phyloP scores from a whole-genome alignment of 306 rosid genomes.

The Luffa acutangula region DNA sequence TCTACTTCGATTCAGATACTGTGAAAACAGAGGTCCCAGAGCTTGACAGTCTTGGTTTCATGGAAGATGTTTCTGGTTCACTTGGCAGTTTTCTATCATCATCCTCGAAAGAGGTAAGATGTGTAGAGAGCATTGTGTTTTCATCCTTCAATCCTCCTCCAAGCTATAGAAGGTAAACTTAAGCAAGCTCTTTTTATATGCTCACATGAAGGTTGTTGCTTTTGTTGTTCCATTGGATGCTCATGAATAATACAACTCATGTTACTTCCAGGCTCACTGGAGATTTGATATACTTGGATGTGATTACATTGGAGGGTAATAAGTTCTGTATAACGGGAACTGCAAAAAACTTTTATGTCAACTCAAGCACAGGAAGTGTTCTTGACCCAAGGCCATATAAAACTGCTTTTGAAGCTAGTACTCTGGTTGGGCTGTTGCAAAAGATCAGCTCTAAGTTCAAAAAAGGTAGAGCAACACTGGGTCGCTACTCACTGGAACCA shows the following conservation, averaged over 20 bases:
- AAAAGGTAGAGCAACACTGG: slow-evolving; percentile 42
- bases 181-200: neutral
- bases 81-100: slow-evolving; percentile 62
- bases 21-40: slow-evolving; percentile 60
- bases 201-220: neutral
- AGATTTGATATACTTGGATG: slow-evolving; percentile 94
- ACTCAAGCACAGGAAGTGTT: slow-evolving; percentile 57
- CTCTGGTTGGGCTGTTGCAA: slow-evolving; percentile 78
- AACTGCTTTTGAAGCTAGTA: slow-evolving; percentile 66
- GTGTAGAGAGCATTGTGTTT: slow-evolving; percentile 82
- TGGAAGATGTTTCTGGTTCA: slow-evolving; percentile 93
- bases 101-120: slow-evolving; percentile 64
- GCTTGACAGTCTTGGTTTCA: slow-evolving; percentile 86
- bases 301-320: slow-evolving; percentile 72
- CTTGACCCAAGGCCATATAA: slow-evolving; percentile 78
- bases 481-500: neutral
- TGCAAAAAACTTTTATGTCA: slow-evolving; percentile 68
- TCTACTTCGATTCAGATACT: slow-evolving; percentile 31
- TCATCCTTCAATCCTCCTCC: slow-evolving; percentile 98
- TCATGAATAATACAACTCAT: neutral
- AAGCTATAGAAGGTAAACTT: slow-evolving; percentile 71
- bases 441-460: slow-evolving; percentile 86
- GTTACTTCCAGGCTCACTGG: slow-evolving; percentile 71
- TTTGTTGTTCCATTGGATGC: neutral
- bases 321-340: slow-evolving; percentile 81